phyloP scores from a whole-genome alignment of 1,139 yeast species.

The Yamadazyma mexicana region DNA sequence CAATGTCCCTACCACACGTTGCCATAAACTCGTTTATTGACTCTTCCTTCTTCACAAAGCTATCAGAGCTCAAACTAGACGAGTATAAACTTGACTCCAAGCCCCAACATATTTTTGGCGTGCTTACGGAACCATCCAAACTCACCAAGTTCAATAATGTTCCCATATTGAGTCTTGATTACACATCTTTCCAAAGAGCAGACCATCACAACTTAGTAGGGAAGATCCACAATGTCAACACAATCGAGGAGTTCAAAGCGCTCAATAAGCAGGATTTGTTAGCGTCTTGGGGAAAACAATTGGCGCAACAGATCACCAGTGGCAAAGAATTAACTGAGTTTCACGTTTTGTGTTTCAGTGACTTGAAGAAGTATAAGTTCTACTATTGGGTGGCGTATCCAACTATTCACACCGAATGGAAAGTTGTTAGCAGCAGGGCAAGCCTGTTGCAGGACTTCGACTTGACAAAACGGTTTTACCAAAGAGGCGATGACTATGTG shows the following conservation, averaged over 20 bases:
- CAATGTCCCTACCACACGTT: constrained; percentile 5
- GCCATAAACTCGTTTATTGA: constrained; percentile 74
- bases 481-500: constrained; percentile 33
- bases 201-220: constrained; percentile 29
- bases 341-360: constrained; percentile 72
- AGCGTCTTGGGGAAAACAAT: constrained; percentile 39
- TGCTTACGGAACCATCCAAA: constrained; percentile 29
- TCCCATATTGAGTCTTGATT: constrained; percentile 40
- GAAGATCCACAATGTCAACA: constrained; percentile 62
- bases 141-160: constrained; percentile 43
- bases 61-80: constrained; percentile 67
- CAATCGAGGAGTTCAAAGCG: constrained; percentile 78
- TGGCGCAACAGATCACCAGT: constrained; percentile 14
- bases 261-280: constrained; percentile 63
- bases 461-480: constrained; percentile 6
- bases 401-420: constrained; percentile 51
- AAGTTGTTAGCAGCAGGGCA: constrained; percentile 3
- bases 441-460: constrained; percentile 7
- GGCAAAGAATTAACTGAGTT: constrained; percentile 33
- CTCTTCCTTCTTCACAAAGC: constrained; percentile 77
- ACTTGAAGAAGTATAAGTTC: constrained; percentile 82
- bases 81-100: constrained; percentile 61
- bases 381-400: constrained; percentile 92
- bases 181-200: constrained; percentile 36
- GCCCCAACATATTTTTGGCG: constrained; percentile 39